phyloP scores from a whole-genome alignment of 148 eudicot genomes.

The Talinum fruticosum region DNA sequence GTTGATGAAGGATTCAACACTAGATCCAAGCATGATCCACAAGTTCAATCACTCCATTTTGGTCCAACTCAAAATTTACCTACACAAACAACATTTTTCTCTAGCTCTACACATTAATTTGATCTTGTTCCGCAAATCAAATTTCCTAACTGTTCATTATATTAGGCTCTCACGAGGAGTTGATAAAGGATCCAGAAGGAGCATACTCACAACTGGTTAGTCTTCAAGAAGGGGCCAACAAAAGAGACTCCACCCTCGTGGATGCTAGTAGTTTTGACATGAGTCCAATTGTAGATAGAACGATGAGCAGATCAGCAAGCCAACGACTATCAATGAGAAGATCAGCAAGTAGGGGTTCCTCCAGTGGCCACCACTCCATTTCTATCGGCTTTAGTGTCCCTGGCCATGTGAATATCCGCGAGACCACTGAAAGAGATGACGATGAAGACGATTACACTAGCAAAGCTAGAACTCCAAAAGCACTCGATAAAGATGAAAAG shows the following conservation, averaged over 20 bases:
- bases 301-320: constrained; percentile 44
- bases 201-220: constrained; percentile 69
- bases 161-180: constrained; percentile 62
- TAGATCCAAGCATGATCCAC: too few relatives aligned
- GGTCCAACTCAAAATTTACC: neutral
- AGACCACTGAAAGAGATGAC: constrained; percentile 23
- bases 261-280: constrained; percentile 25
- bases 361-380: constrained; percentile 47
- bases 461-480: neutral
- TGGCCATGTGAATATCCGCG: constrained; percentile 35
- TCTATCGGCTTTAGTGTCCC: constrained; percentile 31
- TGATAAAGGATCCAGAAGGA: constrained; percentile 61
- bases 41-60: neutral
- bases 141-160: neutral
- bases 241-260: constrained; percentile 30
- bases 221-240: constrained; percentile 57
- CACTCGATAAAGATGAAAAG: constrained; percentile 14
- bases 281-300: constrained; percentile 24
- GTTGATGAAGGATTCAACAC: too few relatives aligned
- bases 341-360: constrained; percentile 59
- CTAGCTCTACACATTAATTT: too few relatives aligned
- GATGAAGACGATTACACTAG: neutral
- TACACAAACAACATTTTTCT: neutral
- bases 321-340: constrained; percentile 42
- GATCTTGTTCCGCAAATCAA: neutral